Evolutionary conservation across 2,329 filamentous ascomycete species (phyloP).

Genomic region (Aspergillus novofumigatus): DNA sequence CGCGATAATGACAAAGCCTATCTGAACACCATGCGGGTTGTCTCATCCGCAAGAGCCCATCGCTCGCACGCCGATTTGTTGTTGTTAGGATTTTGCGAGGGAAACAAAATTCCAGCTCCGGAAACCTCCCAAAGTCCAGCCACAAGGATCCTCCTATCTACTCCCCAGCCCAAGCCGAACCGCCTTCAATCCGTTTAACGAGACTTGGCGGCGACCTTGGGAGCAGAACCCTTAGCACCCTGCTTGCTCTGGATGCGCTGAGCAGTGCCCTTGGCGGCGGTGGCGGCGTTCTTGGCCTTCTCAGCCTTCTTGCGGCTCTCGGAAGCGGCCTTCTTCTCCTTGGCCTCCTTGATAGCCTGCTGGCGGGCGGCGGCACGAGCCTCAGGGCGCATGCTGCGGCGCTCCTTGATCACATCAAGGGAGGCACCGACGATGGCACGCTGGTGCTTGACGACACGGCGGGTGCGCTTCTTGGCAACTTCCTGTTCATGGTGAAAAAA

Average conservation of each 20-base stretch:
- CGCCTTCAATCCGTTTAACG: constrained; percentile 58
- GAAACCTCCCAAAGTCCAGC: constrained; percentile 20
- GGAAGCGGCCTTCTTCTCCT: constrained; percentile 92
- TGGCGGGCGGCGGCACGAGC: constrained; percentile 86
- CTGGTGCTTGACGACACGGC: constrained; percentile 97
- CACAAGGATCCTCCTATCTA: constrained; percentile 19
- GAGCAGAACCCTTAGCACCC: constrained; percentile 83
- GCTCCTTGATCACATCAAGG: constrained; percentile 99
- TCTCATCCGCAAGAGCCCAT: constrained; percentile 18
- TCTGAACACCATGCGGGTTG: constrained; percentile 18
- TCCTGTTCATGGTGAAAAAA: constrained; percentile 61
- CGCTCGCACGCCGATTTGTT: constrained; percentile 23
- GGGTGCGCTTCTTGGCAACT: constrained; percentile 99
- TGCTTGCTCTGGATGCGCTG: constrained; percentile 90
- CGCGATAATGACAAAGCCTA: constrained; percentile 19
- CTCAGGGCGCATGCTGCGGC: constrained; percentile 89
- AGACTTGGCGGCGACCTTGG: constrained; percentile 80
- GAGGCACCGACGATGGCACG: constrained; percentile 98
- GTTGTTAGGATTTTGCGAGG: not conserved
- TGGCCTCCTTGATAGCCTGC: constrained; percentile 91
- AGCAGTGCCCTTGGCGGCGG: constrained; percentile 70
- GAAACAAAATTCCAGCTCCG: constrained; percentile 26
- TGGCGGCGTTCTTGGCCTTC: constrained; percentile 89
- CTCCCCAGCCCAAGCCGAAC: constrained; percentile 28
- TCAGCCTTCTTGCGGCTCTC: constrained; percentile 96